These are phyloP conservation scores for Ceratobasidium sp. DNA, from an alignment of 1,284 basidiomycete species.

Conservation along the genomic window DNA sequence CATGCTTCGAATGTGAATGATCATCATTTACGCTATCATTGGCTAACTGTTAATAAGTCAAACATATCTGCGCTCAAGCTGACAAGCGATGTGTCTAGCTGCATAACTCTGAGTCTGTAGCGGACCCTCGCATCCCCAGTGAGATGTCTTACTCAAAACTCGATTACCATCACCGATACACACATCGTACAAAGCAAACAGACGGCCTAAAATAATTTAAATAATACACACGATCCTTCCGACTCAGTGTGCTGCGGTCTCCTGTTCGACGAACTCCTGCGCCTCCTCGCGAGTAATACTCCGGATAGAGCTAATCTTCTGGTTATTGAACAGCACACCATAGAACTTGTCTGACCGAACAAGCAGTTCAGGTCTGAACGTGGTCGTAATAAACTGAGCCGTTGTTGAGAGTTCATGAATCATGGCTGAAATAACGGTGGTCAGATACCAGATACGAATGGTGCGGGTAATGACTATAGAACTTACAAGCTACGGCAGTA, in stretches of 20 bases:
- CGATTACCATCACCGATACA: no score
- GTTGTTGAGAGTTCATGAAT: conserved; percentile 87
- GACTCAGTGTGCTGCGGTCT: conserved; percentile 47
- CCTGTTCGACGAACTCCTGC: conserved; percentile 82
- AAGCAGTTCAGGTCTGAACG: conserved; percentile 97
- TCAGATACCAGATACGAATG: not conserved
- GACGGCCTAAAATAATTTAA: conserved; percentile 36
- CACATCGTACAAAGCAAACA: not conserved
- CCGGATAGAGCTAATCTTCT: conserved; percentile 90
- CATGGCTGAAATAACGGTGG: conserved; percentile 71
- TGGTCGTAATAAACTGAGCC: conserved; percentile 98
- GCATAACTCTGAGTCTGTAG: no score
- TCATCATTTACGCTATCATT: no score
- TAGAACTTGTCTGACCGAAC: conserved; percentile 96
- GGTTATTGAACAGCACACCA: conserved; percentile 98
- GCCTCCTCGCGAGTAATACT: conserved; percentile 86
- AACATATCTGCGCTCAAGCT: no score
- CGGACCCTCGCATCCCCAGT: no score
- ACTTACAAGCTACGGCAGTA: conserved; percentile 91
- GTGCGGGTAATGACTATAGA: not conserved
- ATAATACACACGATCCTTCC: not conserved
- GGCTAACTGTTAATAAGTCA: no score
- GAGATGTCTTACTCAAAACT: no score
- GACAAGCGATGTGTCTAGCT: no score
- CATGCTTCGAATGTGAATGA: no score